Base-by-base conservation (phyloP, 2,329 filamentous ascomycete species). In the Venturiaceae sp. region DNA sequence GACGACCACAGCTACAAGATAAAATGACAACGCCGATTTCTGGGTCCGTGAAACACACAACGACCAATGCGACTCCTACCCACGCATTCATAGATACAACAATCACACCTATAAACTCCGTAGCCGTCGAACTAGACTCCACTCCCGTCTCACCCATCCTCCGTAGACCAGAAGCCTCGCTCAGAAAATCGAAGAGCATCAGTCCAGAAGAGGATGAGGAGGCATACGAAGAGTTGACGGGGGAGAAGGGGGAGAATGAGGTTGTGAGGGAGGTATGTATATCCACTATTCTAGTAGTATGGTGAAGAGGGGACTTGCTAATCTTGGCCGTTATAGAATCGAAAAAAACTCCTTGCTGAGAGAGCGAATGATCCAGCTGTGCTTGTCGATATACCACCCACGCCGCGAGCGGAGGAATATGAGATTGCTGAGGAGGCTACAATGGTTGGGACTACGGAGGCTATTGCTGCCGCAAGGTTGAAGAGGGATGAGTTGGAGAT, bases 121-220 rank as follows among this genome's bases (percentile, higher is more conserved):
- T 68, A 47, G 75, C 75, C 0, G 69, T 76, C 5, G 76, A 78
- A 63, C 62, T 78, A 5, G 75, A 78, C 56, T 69, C 70, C 58
- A 68, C 66, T 11, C 68, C 69, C 2, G 58, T 65, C 6, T 68
- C 68, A 14, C 63, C 67, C 62, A 65, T 66, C 65, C 41, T 63
- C 66, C 53, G 67, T 68, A 4, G 63, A 64, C 64, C 57, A 39
- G n/a, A 39, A n/a, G 26, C 23, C n/a, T 58, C 50, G 19, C n/a
- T 26, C 28, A 33, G 30, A 26, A 50, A 9, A 28, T 28, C 23
- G 34, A 46, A 26, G 26, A 36, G 16, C 14, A 58, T 66, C 7
- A 65, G 63, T 55, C 64, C 63, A 6, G 62, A 62, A 0, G 65
- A 62, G 11, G 68, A 70, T 32, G 64, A 66, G 33, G 65, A 66